These are phyloP conservation scores for Mycena crocata DNA, from an alignment of 768 basidiomycete species.

Conservation along the genomic window DNA sequence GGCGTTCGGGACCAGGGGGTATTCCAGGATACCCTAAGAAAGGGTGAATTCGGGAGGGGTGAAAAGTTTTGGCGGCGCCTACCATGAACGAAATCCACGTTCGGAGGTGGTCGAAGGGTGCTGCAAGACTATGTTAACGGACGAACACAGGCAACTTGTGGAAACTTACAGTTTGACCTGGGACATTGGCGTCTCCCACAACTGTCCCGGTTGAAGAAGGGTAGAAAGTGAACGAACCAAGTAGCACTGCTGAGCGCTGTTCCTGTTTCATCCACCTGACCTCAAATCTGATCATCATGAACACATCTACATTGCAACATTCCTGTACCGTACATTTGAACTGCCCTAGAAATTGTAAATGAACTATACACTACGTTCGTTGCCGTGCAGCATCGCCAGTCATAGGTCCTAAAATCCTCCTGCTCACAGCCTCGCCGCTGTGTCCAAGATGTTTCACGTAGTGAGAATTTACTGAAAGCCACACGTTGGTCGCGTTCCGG, in stretches of 20 bases:
- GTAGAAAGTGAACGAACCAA: background rate
- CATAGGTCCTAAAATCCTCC: no score
- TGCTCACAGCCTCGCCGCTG: no score
- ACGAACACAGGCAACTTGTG: conserved; percentile 8
- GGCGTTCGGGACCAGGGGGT: conserved; percentile 81
- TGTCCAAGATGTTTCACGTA: no score
- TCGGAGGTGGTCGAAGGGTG: conserved; percentile 86
- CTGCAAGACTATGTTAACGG: conserved; percentile 50
- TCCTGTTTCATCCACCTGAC: conserved; percentile 18
- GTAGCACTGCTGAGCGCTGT: background rate
- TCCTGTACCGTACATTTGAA: background rate
- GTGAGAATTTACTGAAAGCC: no score
- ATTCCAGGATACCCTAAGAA: conserved; percentile 84
- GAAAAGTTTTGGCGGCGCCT: conserved; percentile 34
- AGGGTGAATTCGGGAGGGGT: background rate
- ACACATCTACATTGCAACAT: background rate
- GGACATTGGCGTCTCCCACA: conserved; percentile 34
- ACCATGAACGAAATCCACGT: conserved; percentile 91
- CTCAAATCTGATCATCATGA: background rate
- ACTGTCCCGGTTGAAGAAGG: conserved; percentile 17
- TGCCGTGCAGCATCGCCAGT: background rate
- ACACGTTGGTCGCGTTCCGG: no score
- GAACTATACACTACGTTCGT: conserved; percentile 11
- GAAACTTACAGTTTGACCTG: conserved; percentile 50
- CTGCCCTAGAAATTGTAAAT: background rate